Base-by-base conservation (phyloP, 1,284 basidiomycete species). In the Ganoderma boninense region DNA sequence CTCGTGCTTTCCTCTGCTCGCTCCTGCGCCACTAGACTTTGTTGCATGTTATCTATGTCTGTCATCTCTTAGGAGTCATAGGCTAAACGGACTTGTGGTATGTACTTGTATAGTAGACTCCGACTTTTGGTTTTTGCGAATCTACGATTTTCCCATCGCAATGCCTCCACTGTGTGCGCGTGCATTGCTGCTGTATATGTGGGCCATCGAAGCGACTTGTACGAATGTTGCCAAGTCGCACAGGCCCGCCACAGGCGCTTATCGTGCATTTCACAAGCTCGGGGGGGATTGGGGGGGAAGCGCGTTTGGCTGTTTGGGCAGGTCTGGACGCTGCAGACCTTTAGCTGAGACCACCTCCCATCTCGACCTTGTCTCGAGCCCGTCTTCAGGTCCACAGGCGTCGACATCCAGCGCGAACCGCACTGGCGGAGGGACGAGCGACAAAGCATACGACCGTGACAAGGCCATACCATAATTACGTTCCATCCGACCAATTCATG, bases 51-150 rank as follows among this genome's bases (percentile, higher is more conserved):
- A 75, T 75, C 68, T 71, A 72, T 70, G 64, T 75, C n/a, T 62
- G 66, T 67, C 65, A 59, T 61, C 61, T 69, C 59, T 68, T 54
- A 65, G 71, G 69, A 69, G 66, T 66, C 65, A 64, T 68, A 70
- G 71, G 68, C 69, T 67, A 66, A 69, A 69, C 66, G 64, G 52
- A 66, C 60, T 57, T 59, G 69, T 77, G 54, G 64, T 71, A 57
- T 57, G 77, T 78, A 76, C 74, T 75, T 77, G 75, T 78, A 77
- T 69, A 63, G 63, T 77, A 77, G 75, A 76, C 61, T 43, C 42
- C 26, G 54, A 40, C 49, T 69, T 46, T 49, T 38, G 42, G 56
- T 60, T 64, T 61, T 61, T 62, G 71, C 68, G 64, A 69, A 69
- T 72, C 67, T 71, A 64, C 66, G 52, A 68, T 66, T 40, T 62